These are phyloP conservation scores for Asparagopsis taxiformis DNA, from an alignment of 31 red algal species.

Conservation along the genomic window DNA sequence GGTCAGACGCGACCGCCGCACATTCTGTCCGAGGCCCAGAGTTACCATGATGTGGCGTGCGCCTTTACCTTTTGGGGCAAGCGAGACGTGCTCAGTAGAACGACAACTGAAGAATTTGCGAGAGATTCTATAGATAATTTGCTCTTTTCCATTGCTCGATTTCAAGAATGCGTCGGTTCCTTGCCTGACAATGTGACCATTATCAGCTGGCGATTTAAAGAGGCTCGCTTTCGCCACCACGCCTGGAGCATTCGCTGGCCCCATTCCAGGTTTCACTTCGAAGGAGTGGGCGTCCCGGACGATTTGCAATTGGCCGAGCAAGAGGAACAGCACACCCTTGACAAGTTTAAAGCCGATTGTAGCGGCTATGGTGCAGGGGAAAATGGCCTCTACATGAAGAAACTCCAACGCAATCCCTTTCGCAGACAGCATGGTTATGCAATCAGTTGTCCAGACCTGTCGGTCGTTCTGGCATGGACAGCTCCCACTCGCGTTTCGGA, in stretches of 20 bases:
- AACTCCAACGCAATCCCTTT: conserved; percentile 30
- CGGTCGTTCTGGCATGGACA: conserved; percentile 24
- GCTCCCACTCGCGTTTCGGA: conserved; percentile 1
- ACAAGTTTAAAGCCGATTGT: conserved; percentile 32
- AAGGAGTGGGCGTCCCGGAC: conserved; percentile 46
- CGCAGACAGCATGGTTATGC: conserved; percentile 41
- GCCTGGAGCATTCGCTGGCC: conserved; percentile 51
- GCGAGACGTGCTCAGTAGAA: conserved; percentile 15
- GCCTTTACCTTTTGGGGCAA: conserved; percentile 52
- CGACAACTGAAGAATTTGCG: conserved; percentile 73
- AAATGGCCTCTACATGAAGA: conserved; percentile 24
- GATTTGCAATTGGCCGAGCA: conserved; percentile 17
- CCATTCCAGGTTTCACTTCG: conserved; percentile 22
- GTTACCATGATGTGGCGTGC: conserved; percentile 62
- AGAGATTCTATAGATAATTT: conserved; percentile 89
- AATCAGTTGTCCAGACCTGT: conserved; percentile 30
- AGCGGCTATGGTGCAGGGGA: conserved; percentile 13
- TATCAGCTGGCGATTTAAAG: conserved; percentile 71
- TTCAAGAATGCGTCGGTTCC: conserved; percentile 38
- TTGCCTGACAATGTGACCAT: conserved; percentile 57
- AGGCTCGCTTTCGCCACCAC: conserved; percentile 47
- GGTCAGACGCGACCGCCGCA: conserved; percentile 55
- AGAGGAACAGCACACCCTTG: conserved; percentile 24
- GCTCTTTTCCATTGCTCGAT: conserved; percentile 72
- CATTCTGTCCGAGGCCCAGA: conserved; percentile 58